phyloP scores from a whole-genome alignment of 495 filamentous ascomycete genomes.

The Talaromyces trachyspermus region DNA sequence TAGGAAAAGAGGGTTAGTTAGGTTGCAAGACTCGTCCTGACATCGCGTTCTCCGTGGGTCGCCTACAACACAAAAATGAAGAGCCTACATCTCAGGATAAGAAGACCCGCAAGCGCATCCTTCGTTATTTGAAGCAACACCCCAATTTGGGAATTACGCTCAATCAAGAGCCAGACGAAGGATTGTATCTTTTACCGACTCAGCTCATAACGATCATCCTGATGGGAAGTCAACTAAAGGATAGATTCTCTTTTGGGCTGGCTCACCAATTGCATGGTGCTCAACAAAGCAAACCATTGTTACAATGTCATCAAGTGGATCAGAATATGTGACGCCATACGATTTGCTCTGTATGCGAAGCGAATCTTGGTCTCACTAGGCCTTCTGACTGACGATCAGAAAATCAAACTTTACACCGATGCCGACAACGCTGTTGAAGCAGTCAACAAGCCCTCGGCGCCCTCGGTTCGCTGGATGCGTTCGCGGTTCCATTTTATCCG shows the following conservation, averaged over 20 bases:
- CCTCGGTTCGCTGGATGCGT: background rate
- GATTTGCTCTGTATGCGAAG: background rate
- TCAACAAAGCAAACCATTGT: background rate
- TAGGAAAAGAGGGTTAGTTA: background rate
- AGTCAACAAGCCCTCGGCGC: background rate
- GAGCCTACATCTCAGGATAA: background rate
- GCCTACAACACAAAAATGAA: background rate
- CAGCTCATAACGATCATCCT: background rate
- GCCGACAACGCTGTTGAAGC: background rate
- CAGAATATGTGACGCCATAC: background rate
- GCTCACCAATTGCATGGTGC: background rate
- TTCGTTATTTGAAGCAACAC: background rate
- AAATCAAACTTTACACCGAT: background rate
- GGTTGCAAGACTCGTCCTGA: conserved; percentile 1
- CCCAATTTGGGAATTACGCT: background rate
- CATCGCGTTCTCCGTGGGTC: background rate
- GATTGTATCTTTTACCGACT: background rate
- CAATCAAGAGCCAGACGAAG: background rate
- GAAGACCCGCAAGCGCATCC: background rate
- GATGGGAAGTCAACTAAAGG: background rate
- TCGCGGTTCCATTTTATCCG: background rate
- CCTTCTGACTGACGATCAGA: background rate
- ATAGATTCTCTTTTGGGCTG: background rate
- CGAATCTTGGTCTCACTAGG: background rate
- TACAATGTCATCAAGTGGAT: background rate